phyloP scores from a whole-genome alignment of 495 filamentous ascomycete genomes.

The Aspergillus asperescens region DNA sequence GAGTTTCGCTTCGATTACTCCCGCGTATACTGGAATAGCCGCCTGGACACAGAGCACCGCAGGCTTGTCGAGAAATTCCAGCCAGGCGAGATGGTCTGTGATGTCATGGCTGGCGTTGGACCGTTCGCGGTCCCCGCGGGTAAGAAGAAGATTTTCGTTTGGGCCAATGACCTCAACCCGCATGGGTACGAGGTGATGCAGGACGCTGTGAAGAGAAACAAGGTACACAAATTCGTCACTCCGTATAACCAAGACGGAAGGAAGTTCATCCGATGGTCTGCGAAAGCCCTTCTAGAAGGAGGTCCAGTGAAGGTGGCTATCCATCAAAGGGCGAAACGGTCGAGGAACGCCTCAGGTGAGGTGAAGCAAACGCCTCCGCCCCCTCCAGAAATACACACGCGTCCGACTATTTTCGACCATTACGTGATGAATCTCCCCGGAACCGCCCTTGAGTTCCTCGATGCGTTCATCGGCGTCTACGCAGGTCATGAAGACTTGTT shows the following conservation, averaged over 20 bases:
- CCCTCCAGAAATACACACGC: constrained; percentile 47
- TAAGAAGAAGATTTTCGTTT: constrained; percentile 85
- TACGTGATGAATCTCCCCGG: constrained; percentile 98
- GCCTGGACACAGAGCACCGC: constrained; percentile 81
- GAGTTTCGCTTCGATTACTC: constrained; percentile 50
- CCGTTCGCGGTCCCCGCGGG: constrained; percentile 93
- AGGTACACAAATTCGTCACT: constrained; percentile 69
- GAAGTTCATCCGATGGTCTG: constrained; percentile 67
- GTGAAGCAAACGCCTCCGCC: constrained; percentile 24
- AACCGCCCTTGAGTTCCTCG: constrained; percentile 76
- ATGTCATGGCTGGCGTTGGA: constrained; percentile 97
- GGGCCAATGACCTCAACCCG: constrained; percentile 96
- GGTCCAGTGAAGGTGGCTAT: constrained; percentile 45
- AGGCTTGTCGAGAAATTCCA: constrained; percentile 72
- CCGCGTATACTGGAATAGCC: constrained; percentile 96
- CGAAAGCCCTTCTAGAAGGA: constrained; percentile 52
- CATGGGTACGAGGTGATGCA: constrained; percentile 69
- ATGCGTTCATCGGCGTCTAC: constrained; percentile 81
- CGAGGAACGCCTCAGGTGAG: constrained; percentile 21
- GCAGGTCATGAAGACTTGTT: constrained; percentile 61
- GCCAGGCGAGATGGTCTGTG: constrained; percentile 82
- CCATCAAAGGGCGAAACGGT: constrained; percentile 27
- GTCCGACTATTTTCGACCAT: constrained; percentile 67
- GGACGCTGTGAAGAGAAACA: constrained; percentile 69
- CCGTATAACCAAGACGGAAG: constrained; percentile 77